Conservation (phyloP, 2,329 filamentous ascomycete genomes). For the Aspergillus quadricinctus region DNA sequence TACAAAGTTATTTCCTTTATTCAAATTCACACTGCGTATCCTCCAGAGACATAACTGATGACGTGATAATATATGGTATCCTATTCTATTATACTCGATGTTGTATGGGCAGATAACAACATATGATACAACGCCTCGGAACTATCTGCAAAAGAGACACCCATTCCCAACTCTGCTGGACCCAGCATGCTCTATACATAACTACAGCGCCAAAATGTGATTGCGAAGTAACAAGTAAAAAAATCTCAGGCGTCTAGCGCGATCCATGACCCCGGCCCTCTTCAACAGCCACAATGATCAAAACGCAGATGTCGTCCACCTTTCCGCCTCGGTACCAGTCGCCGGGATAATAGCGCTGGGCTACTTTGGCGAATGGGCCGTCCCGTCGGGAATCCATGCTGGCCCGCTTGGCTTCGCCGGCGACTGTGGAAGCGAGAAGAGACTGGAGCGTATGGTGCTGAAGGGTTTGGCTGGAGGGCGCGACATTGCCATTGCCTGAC, state of each 20-base stretch:
- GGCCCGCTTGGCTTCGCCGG: conserved; percentile 75
- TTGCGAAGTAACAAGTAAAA: no score
- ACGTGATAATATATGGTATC: background rate
- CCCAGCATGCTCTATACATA: background rate
- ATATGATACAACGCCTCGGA: background rate
- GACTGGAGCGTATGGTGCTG: conserved; percentile 61
- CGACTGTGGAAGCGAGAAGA: conserved; percentile 72
- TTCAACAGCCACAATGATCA: conserved; percentile 74
- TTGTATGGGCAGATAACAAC: background rate
- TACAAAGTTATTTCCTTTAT: background rate
- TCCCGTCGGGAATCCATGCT: conserved; percentile 77
- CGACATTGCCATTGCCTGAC: conserved; percentile 7
- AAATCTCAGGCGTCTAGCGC: background rate
- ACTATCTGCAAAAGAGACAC: background rate
- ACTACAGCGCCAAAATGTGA: background rate
- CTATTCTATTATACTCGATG: background rate
- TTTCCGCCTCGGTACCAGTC: conserved; percentile 91
- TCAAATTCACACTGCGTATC: background rate
- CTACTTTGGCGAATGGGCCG: conserved; percentile 91
- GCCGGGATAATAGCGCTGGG: conserved; percentile 78
- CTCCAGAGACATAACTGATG: background rate
- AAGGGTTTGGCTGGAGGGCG: conserved; percentile 8
- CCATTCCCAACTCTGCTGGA: background rate
- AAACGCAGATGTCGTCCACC: conserved; percentile 88
- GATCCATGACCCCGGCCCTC: conserved; percentile 26